Evolutionary conservation across 140 eudicot genomes (phyloP).

Genomic region (Eryngium alpinum): DNA sequence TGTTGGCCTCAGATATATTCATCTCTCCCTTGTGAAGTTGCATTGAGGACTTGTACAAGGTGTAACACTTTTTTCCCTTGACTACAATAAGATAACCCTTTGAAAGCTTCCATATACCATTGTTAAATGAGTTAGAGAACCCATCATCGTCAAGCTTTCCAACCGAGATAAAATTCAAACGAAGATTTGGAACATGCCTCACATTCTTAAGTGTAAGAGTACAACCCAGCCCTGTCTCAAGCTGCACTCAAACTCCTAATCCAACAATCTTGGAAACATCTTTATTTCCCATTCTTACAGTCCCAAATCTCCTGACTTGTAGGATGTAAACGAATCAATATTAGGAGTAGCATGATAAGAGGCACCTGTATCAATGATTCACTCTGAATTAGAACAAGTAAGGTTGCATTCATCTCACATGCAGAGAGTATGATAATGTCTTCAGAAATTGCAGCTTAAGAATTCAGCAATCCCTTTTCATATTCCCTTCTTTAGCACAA

Average conservation of each 20-base stretch:
- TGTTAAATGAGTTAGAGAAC: slow-evolving; percentile 1
- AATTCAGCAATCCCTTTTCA: neutral
- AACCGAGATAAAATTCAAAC: slow-evolving; percentile 12
- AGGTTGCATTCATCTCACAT: neutral
- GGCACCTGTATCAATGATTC: neutral
- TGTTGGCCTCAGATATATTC: neutral
- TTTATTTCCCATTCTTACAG: neutral
- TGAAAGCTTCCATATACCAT: slow-evolving; percentile 18
- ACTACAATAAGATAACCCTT: neutral
- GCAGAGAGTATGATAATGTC: neutral
- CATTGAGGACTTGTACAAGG: neutral
- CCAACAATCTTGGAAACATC: neutral
- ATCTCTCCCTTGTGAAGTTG: neutral
- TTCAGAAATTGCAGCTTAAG: neutral
- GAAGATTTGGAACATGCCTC: slow-evolving; percentile 14
- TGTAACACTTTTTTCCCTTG: neutral
- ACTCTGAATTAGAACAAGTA: neutral
- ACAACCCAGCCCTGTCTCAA: neutral
- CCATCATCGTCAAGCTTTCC: slow-evolving; percentile 30
- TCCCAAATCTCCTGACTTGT: neutral
- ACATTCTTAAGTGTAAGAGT: neutral
- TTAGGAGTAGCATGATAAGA: slow-evolving; percentile 3
- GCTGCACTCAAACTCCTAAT: neutral
- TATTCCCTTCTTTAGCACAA: neutral
- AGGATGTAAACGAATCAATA: neutral